Conservation (phyloP, 129 eudicot species). For the Artemisia annua region DNA sequence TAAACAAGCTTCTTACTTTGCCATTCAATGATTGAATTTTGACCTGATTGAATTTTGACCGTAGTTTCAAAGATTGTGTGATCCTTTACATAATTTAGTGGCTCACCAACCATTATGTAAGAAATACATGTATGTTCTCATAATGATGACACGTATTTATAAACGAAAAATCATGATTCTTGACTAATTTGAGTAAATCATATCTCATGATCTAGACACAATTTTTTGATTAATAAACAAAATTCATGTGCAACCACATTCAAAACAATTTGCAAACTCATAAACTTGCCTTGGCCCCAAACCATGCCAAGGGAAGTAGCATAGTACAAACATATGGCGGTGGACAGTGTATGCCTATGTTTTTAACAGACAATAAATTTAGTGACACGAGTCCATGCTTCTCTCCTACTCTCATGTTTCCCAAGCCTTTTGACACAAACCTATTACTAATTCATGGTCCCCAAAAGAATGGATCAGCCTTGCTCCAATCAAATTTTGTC, state of each 20-base stretch:
- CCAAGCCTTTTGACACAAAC: neutral
- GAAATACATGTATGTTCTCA: neutral
- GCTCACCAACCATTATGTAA: too few species aligned
- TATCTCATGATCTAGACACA: neutral
- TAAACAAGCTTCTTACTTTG: neutral
- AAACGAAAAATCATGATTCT: neutral
- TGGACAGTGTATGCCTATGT: neutral
- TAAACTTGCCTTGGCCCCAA: neutral
- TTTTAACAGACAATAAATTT: too few species aligned
- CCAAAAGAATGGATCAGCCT: too few species aligned
- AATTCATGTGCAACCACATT: neutral
- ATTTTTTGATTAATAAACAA: neutral
- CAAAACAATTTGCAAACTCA: neutral
- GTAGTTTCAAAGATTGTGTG: neutral
- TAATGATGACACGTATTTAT: neutral
- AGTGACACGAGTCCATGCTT: neutral
- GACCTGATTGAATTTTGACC: neutral
- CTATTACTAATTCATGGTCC: neutral
- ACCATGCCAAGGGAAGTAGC: neutral
- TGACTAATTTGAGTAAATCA: neutral
- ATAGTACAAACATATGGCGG: neutral
- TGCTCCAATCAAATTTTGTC: too few species aligned
- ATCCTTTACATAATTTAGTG: neutral
- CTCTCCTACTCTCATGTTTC: neutral
- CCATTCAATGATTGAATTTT: neutral